Conservation (phyloP, 306 rosid genomes). For the Prosopis cineraria region DNA sequence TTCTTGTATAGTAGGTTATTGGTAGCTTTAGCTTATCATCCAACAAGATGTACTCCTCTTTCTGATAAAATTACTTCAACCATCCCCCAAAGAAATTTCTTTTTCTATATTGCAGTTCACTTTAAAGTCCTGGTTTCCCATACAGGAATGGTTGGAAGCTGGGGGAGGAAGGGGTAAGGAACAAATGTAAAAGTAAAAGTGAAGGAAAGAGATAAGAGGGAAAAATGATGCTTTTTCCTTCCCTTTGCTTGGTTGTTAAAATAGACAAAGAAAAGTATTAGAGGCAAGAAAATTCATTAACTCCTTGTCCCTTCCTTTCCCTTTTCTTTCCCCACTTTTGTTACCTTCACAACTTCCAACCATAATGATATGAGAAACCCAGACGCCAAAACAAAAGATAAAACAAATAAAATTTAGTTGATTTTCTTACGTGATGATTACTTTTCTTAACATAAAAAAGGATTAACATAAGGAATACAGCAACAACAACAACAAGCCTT, state of each 20-base stretch:
- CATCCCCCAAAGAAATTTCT: background rate
- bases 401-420: too few species aligned
- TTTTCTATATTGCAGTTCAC: background rate
- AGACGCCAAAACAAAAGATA: background rate
- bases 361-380: too few species aligned
- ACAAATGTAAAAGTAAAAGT: background rate
- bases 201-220: too few species aligned
- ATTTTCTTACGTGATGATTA: too few species aligned
- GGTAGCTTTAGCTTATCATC: background rate
- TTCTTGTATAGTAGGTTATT: background rate
- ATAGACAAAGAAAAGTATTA: background rate
- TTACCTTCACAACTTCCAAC: background rate
- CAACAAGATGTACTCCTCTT: background rate
- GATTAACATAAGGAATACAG: background rate
- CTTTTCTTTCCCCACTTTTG: too few species aligned
- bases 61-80: background rate
- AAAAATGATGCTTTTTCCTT: background rate
- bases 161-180: background rate
- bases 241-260: background rate
- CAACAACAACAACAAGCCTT: too few species aligned
- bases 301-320: too few species aligned
- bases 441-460: background rate
- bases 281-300: background rate
- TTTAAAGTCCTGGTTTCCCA: background rate
- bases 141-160: background rate